Percentiles rank a stretch among this genome's conserved stretches.
Evolutionary conservation across 331 rosid genomes (phyloP).

Genomic region (Rosa hybrid): DNA sequence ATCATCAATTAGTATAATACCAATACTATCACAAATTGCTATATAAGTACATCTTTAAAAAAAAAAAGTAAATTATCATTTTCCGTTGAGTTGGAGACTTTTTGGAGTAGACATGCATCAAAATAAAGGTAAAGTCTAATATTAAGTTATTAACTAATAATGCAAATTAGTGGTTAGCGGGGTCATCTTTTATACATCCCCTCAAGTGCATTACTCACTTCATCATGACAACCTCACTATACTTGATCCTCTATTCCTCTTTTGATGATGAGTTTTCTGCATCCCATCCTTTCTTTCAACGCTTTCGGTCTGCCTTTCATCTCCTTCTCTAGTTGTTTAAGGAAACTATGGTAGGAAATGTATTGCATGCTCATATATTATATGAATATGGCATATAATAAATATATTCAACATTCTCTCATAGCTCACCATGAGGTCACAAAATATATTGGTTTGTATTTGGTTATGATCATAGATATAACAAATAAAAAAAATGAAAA

Average conservation of each 20-base stretch:
- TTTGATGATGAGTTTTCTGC: constrained; percentile 10
- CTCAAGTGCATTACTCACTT: constrained; percentile 24
- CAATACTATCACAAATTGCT: no score
- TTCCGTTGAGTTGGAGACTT: constrained; percentile 16
- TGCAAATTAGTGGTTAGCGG: constrained; percentile 50
- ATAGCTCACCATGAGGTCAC: neutral
- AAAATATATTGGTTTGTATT: neutral
- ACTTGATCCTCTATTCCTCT: constrained; percentile 7
- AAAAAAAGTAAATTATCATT: neutral
- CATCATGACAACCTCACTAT: constrained; percentile 29
- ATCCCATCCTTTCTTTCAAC: constrained; percentile 23
- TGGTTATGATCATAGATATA: neutral
- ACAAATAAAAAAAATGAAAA: neutral
- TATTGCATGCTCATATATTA: neutral
- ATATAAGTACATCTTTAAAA: no score
- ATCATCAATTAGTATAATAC: no score
- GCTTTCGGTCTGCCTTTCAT: constrained; percentile 30
- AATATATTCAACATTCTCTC: neutral
- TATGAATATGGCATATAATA: neutral
- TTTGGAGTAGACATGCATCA: constrained; percentile 4
- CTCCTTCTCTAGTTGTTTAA: constrained; percentile 2
- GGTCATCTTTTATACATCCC: constrained; percentile 32
- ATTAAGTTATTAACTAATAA: constrained; percentile 34
- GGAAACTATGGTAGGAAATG: neutral
- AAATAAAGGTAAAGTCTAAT: constrained; percentile 31